phyloP scores from a whole-genome alignment of 352 stramenopile genomes.

The Phytopythium cucurbitacearum region DNA sequence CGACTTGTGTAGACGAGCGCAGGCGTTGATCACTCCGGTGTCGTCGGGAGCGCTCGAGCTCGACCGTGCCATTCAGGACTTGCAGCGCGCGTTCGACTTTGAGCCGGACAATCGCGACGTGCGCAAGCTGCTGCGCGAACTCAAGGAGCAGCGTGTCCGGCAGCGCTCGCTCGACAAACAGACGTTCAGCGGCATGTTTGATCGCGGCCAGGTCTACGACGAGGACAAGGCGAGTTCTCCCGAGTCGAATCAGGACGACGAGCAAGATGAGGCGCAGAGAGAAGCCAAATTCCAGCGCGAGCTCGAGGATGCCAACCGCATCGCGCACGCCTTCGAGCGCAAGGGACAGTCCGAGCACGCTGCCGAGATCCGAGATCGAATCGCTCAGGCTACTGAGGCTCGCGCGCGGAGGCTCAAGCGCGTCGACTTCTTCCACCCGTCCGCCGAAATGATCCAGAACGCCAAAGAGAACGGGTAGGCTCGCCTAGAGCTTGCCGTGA shows the following conservation, averaged over 20 bases:
- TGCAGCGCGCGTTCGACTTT: slow-evolving; percentile 61
- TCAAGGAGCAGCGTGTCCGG: slow-evolving; percentile 59
- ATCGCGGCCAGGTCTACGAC: slow-evolving; percentile 61
- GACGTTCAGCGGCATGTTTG: slow-evolving; percentile 84
- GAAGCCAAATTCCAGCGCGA: slow-evolving; percentile 9
- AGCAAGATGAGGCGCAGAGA: not conserved
- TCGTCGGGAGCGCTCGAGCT: slow-evolving; percentile 78
- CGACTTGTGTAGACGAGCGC: slow-evolving; percentile 36
- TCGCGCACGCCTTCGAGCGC: slow-evolving; percentile 63
- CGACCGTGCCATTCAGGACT: slow-evolving; percentile 61
- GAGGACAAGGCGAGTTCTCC: slow-evolving; percentile 10
- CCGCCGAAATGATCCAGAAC: slow-evolving; percentile 70
- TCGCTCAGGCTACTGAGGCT: slow-evolving; percentile 44
- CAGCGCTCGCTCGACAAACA: slow-evolving; percentile 64
- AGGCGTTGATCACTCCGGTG: slow-evolving; percentile 66
- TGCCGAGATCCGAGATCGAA: slow-evolving; percentile 57
- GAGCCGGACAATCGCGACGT: slow-evolving; percentile 61
- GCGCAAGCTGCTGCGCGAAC: slow-evolving; percentile 56
- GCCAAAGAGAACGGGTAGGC: slow-evolving; percentile 68
- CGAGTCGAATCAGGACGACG: slow-evolving; percentile 6
- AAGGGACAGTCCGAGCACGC: slow-evolving; percentile 60
- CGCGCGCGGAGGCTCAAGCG: slow-evolving; percentile 43
- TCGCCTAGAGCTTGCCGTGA: not conserved
- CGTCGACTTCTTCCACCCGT: slow-evolving; percentile 79
- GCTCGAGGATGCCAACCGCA: slow-evolving; percentile 58